These are phyloP conservation scores for Zoysia matrella DNA, from an alignment of 202 grass and related monocot genomes.

Conservation along the genomic window DNA sequence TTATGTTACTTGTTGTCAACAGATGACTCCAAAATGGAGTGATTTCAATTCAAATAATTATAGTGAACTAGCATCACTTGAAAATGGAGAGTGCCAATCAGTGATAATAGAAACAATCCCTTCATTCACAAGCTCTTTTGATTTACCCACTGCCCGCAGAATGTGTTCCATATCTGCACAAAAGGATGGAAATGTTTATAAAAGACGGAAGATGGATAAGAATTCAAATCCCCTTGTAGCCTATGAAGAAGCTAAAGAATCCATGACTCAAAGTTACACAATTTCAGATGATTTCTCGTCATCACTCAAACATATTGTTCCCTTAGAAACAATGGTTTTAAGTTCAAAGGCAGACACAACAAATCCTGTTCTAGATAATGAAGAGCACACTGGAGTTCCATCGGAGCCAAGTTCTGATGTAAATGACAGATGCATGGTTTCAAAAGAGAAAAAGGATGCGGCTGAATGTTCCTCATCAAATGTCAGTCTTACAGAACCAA, in stretches of 20 bases:
- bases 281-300: slow-evolving; percentile 43
- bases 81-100: slow-evolving; percentile 50
- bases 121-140: slow-evolving; percentile 38
- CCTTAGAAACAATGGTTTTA: slow-evolving; percentile 34
- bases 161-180: slow-evolving; percentile 53
- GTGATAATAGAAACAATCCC: slow-evolving; percentile 30
- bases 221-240: slow-evolving; percentile 53
- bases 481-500: slow-evolving; percentile 42
- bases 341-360: slow-evolving; percentile 31
- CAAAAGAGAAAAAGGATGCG: slow-evolving; percentile 50
- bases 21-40: slow-evolving; percentile 75
- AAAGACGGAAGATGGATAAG: slow-evolving; percentile 65
- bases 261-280: slow-evolving; percentile 31
- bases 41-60: slow-evolving; percentile 51
- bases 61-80: slow-evolving; percentile 44
- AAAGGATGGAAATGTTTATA: slow-evolving; percentile 61
- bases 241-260: slow-evolving; percentile 47
- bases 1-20: slow-evolving; percentile 37
- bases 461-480: slow-evolving; percentile 61
- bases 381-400: slow-evolving; percentile 42
- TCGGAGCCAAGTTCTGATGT: slow-evolving; percentile 40
- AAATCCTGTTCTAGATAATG: slow-evolving; percentile 35
- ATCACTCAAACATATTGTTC: slow-evolving; percentile 21
- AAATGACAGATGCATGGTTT: slow-evolving; percentile 41
- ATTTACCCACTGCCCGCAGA: slow-evolving; percentile 42